These are phyloP conservation scores for Carpinus viminea DNA, from an alignment of 306 rosid species.

Conservation along the genomic window DNA sequence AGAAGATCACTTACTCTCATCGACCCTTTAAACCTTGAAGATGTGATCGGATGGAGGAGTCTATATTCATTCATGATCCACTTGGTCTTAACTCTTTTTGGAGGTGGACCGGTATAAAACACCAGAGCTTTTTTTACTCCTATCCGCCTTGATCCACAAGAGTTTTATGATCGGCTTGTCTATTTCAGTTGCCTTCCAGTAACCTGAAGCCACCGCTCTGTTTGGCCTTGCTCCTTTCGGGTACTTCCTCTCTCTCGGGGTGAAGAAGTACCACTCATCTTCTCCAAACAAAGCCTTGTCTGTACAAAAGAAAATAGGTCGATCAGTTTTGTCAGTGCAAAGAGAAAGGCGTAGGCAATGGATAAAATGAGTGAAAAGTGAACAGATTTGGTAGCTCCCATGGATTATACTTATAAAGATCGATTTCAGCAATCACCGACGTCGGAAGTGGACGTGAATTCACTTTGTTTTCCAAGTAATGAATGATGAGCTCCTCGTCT, in stretches of 20 bases:
- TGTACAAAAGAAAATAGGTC: conserved; percentile 31
- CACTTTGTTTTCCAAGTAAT: conserved; percentile 63
- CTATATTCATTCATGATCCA: conserved; percentile 76
- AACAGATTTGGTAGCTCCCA: conserved; percentile 82
- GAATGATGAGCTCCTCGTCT: conserved; percentile 83
- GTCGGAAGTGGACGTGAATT: conserved; percentile 72
- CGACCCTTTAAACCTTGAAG: conserved; percentile 53
- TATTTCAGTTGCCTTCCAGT: conserved; percentile 73
- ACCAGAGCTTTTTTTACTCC: conserved; percentile 77
- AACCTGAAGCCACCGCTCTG: conserved; percentile 70
- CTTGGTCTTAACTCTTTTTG: conserved; percentile 56
- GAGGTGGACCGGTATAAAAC: conserved; percentile 59
- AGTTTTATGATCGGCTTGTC: conserved; percentile 64
- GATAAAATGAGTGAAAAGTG: conserved; percentile 25
- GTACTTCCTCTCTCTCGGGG: conserved; percentile 66
- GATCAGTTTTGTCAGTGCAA: background rate
- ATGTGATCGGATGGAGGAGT: conserved; percentile 35
- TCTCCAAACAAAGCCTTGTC: conserved; percentile 72
- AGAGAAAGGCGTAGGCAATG: conserved; percentile 3
- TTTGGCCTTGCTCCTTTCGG: conserved; percentile 71
- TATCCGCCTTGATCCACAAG: conserved; percentile 43
- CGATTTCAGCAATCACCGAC: conserved; percentile 58
- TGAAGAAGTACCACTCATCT: conserved; percentile 76
- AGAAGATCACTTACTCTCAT: conserved; percentile 57
- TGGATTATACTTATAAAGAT: conserved; percentile 63